These are phyloP conservation scores for Acanthamoeba quina DNA, from an alignment of 208 protist species.

Conservation along the genomic window DNA sequence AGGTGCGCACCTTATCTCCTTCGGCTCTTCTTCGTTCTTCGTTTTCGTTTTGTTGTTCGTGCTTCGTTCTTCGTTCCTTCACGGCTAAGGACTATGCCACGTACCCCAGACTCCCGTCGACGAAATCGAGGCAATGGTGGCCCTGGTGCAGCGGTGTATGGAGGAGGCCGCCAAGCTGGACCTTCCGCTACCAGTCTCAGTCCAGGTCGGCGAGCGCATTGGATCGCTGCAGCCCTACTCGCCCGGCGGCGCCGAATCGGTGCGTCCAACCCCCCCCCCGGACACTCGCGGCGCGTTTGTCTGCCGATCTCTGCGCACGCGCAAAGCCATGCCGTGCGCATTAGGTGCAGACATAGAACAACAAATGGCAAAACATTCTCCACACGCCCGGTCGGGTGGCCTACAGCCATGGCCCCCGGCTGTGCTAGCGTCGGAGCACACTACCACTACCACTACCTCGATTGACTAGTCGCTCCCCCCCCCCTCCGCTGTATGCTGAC, in stretches of 20 bases:
- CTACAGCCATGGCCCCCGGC: background rate
- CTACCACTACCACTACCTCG: too few species aligned
- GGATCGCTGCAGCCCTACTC: conserved; percentile 35
- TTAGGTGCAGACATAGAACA: conserved; percentile 61
- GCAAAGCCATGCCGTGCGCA: conserved; percentile 30
- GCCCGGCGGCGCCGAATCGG: background rate
- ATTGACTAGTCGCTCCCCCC: background rate
- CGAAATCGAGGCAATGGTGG: background rate
- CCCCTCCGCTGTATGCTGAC: background rate
- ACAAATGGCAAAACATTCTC: background rate
- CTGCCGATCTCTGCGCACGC: conserved; percentile 28
- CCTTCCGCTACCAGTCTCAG: background rate
- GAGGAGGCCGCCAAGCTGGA: conserved; percentile 4
- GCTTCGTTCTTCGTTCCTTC: background rate
- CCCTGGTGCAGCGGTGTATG: conserved; percentile 13
- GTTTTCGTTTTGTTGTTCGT: background rate
- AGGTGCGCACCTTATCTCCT: background rate
- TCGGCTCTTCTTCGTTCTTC: background rate
- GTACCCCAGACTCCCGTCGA: background rate
- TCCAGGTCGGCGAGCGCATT: conserved; percentile 5
- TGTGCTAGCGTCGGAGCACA: background rate
- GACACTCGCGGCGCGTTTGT: background rate
- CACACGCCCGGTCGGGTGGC: background rate
- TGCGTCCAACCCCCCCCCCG: too few species aligned
- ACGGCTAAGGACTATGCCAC: background rate